Percentiles rank a stretch among this genome's conserved stretches.
Evolutionary conservation across 768 basidiomycete species (phyloP).

Genomic region (Mycena albidolilacea): DNA sequence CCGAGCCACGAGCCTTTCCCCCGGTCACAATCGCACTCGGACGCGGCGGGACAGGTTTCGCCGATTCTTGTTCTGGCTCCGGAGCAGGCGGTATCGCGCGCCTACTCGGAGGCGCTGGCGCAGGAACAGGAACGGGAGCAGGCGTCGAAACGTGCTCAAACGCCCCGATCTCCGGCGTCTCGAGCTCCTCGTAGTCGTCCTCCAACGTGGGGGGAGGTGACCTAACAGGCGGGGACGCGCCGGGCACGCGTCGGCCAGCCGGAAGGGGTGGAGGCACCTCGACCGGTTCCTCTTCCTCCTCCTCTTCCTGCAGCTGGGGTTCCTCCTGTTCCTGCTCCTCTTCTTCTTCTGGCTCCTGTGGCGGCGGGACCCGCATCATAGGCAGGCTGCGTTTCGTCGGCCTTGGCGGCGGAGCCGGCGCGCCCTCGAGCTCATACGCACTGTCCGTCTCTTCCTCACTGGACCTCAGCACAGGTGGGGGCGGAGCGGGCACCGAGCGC

Average conservation of each 20-base stretch:
- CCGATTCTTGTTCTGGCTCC: slow-evolving; percentile 16
- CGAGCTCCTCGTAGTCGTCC: slow-evolving; percentile 37
- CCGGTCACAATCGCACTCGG: slow-evolving; percentile 30
- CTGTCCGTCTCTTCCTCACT: slow-evolving; percentile 33
- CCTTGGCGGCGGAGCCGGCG: slow-evolving; percentile 39
- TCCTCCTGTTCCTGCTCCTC: slow-evolving; percentile 30
- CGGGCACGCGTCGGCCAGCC: slow-evolving; percentile 12
- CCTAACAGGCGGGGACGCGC: neutral
- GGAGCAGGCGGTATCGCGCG: slow-evolving; percentile 27
- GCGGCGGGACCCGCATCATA: slow-evolving; percentile 28
- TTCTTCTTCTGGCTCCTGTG: slow-evolving; percentile 24
- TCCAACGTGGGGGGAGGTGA: slow-evolving; percentile 19
- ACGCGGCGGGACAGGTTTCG: slow-evolving; percentile 21
- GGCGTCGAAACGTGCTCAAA: slow-evolving; percentile 35
- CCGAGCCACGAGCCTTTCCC: neutral
- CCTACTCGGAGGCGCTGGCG: slow-evolving; percentile 38
- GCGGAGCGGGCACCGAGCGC: slow-evolving; percentile 29
- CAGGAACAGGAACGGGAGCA: slow-evolving; percentile 7
- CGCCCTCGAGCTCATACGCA: slow-evolving; percentile 38
- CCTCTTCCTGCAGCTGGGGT: slow-evolving; percentile 34
- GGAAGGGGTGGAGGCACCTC: slow-evolving; percentile 34
- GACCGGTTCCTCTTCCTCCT: slow-evolving; percentile 41
- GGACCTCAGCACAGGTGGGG: slow-evolving; percentile 22
- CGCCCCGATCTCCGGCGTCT: slow-evolving; percentile 34
- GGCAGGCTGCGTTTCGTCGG: slow-evolving; percentile 14